Base-by-base conservation (phyloP, 2,329 filamentous ascomycete species). In the Tolypocladium ophioglossoides region DNA sequence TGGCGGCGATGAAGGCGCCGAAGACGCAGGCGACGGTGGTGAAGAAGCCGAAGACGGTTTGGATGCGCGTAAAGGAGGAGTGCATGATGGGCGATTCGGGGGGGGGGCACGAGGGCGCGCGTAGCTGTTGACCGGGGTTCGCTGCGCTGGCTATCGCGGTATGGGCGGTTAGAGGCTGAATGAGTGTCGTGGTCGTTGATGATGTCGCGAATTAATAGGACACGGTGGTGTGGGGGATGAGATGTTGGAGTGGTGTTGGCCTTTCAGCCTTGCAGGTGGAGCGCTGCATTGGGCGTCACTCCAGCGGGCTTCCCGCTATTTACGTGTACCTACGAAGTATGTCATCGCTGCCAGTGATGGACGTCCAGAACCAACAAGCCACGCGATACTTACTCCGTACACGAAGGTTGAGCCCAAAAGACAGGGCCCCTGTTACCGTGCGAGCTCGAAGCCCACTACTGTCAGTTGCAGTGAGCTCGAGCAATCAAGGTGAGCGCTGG, bases 11-110 rank as follows among this genome's bases (percentile, higher is more conserved):
- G 55, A 95, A 74, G 53, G 80, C 82, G 52, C 84, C 91, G 53
- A 96, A 80, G 55, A 82, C 82, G 67, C 95, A 94, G 55, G 87
- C 86, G 59, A 96, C 91, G 30, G 91, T 95, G 20, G 94, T 97
- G 78, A 97, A 96, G 83, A 95, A 96, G 71, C 94, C 91, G 70
- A 99, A 99, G 70, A 91, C 86, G 74, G 90, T 92, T 73, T 99
- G 94, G 61, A 86, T 72, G 62, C 94, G 89, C 58, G 88, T 90
- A 50, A 95, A 73, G 49, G 87, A 82, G 67, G 89, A 95, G 73
- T 96, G 86, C 94, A 99, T 97, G 57, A 57, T 78, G 74, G 66
- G 59, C 56, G 56, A 55, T 51, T 51, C n/a, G 34, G 35, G 20
- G n/a, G 20, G n/a, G 48, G 51, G 49, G 54, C 54, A 54, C 59